phyloP scores from a whole-genome alignment of 176 grass and related monocot genomes.

The Bothriochloa decipiens region DNA sequence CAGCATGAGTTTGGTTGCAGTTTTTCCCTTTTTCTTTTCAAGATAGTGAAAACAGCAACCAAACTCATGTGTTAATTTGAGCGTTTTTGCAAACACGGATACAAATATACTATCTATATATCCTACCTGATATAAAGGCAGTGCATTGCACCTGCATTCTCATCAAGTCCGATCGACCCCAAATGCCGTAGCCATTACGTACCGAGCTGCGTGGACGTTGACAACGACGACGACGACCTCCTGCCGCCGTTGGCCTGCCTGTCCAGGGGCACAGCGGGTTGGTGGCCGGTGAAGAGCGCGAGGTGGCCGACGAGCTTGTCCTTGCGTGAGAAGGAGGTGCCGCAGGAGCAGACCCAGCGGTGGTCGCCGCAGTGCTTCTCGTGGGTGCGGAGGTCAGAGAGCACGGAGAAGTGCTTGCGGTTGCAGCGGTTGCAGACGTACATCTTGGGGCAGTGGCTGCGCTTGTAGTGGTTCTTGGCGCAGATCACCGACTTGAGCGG shows the following conservation, averaged over 20 bases:
- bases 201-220: neutral
- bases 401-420: constrained; percentile 83
- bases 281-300: constrained; percentile 66
- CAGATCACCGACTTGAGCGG: constrained; percentile 86
- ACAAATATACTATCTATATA: neutral
- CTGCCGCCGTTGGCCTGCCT: neutral
- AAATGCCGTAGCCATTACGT: neutral
- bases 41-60: neutral
- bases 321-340: constrained; percentile 87
- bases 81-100: neutral
- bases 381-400: constrained; percentile 91
- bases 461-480: constrained; percentile 96
- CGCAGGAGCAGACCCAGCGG: constrained; percentile 92
- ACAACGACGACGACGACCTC: neutral
- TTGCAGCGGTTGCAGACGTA: constrained; percentile 96
- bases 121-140: neutral
- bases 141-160: neutral
- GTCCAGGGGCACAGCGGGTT: constrained; percentile 45
- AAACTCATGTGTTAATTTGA: neutral
- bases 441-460: constrained; percentile 98
- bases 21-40: neutral
- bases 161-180: neutral
- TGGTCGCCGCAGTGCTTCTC: constrained; percentile 94
- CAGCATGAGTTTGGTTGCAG: constrained; percentile 9
- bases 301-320: constrained; percentile 91